Base-by-base conservation (phyloP, 176 grass and related monocot genomes). In the Dactylis glomerata region DNA sequence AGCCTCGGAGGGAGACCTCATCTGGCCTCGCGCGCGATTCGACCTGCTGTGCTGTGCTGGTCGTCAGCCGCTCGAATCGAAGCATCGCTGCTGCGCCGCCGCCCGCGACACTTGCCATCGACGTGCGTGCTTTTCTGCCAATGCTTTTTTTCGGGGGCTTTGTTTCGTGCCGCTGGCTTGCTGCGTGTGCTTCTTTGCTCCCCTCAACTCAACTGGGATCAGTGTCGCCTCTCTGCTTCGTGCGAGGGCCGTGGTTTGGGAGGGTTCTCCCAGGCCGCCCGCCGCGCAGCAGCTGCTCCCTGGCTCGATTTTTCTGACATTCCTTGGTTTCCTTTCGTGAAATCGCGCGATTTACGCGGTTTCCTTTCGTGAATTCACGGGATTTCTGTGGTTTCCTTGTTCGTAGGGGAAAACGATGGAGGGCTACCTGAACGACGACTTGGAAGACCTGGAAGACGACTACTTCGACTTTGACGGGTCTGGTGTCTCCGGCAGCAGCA, bases 361-460 rank as follows among this genome's bases (percentile, higher is more conserved):
- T 15, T 42, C n/a, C 2, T 46, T 46, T 31, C 9, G 9, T 24
- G 16, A n/a, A 31, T 32, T 79, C 57, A 79, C 33, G 4, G 24
- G 14, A 5, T 64, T 64, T 20, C 6, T 3, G 24, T 8, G 7
- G 42, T 36, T 44, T 6, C 3, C 22, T 32, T 68, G 6, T 45
- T 67, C 11, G 17, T 22, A 69, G 45, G 32, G 44, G n/a, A n/a
- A n/a, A n/a, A 22, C 26, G 14, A 86, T 86, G 84, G 84, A 77
- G 2, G 14, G 40, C 9, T 81, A 86, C 54, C 40, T 74, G 28
- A 81, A 81, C 50, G n/a, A 81, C 19, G 84, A 86, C 47, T 74
- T 86, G 69, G 77, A 74, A 14, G 71, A 73, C 68, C 54, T 65
- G 44, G 27, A 73, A 20, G 84, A 73, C 28, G 77, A 74, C 41